A percentile compares a stretch with the other conserved stretches of the same genome.
Conservation (phyloP, 2,329 filamentous ascomycete species). For the Leptoxyphium fumago region DNA sequence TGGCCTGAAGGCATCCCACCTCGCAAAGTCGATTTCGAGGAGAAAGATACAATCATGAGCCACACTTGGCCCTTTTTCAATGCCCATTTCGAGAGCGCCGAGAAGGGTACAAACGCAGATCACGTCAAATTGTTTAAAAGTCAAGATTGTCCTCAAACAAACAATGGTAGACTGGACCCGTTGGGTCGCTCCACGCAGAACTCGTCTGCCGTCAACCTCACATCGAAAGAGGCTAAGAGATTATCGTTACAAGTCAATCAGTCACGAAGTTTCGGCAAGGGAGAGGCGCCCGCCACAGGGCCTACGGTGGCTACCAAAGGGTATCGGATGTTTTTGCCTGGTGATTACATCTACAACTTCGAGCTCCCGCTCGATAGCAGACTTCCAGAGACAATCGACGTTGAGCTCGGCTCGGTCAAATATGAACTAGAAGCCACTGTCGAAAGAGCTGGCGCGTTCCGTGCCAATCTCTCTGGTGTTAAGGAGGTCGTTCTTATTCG, state of each 20-base stretch:
- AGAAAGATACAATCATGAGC: constrained; percentile 73
- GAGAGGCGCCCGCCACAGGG: constrained; percentile 44
- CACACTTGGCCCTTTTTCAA: constrained; percentile 92
- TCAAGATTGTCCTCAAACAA: constrained; percentile 18
- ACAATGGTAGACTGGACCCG: constrained; percentile 17
- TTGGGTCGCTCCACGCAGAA: constrained; percentile 20
- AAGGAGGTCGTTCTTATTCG: constrained; percentile 76
- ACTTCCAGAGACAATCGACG: constrained; percentile 68
- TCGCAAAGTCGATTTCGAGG: constrained; percentile 65
- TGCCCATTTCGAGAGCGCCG: constrained; percentile 46
- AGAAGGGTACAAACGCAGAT: constrained; percentile 48
- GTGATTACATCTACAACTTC: constrained; percentile 60
- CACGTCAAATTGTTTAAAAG: constrained; percentile 42
- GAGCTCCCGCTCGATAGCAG: constrained; percentile 72
- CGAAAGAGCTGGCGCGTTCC: constrained; percentile 78
- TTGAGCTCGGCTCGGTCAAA: constrained; percentile 72
- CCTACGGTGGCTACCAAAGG: constrained; percentile 57
- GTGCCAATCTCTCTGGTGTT: constrained; percentile 67
- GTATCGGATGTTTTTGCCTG: constrained; percentile 71
- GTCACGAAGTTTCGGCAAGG: constrained; percentile 72
- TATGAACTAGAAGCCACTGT: constrained; percentile 78
- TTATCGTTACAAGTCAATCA: constrained; percentile 69
- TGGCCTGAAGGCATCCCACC: constrained; percentile 95
- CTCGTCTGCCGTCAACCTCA: constrained; percentile 28
- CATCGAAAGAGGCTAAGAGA: constrained; percentile 42